Percentiles rank a stretch among this genome's conserved stretches.
phyloP scores from a whole-genome alignment of 441 rosid species.

The Hura crepitans region DNA sequence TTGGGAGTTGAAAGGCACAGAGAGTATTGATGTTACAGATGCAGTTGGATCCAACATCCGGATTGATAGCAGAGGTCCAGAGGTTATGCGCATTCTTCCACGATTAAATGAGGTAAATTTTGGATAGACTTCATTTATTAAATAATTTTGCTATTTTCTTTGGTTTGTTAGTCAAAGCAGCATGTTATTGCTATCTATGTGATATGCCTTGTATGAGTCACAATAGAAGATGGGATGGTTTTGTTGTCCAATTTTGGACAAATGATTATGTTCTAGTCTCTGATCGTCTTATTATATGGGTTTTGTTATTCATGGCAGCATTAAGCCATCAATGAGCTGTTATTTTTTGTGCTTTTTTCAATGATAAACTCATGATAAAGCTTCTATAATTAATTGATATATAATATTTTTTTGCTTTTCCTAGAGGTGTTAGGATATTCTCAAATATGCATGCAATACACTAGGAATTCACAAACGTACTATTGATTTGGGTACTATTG shows the following conservation, averaged over 20 bases:
- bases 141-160: slow-evolving; percentile 4
- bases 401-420: not conserved
- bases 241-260: not conserved
- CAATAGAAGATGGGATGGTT: not conserved
- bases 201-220: no score
- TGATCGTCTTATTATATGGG: not conserved
- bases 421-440: not conserved
- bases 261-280: not conserved
- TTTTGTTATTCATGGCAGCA: not conserved
- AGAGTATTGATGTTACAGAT: slow-evolving; percentile 88
- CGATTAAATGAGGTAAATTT: slow-evolving; percentile 79
- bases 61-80: slow-evolving; percentile 96
- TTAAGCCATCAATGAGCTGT: not conserved
- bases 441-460: not conserved
- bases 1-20: slow-evolving; percentile 98
- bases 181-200: not conserved
- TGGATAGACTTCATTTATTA: not conserved
- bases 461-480: not conserved
- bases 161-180: slow-evolving; percentile 6
- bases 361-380: not conserved
- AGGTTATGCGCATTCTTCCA: slow-evolving; percentile 86
- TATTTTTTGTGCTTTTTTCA: not conserved
- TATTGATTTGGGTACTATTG: no score
- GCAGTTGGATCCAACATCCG: slow-evolving; percentile 95
- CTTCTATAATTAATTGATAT: not conserved